These are phyloP conservation scores for Sanghuangporus sanghuang DNA, from an alignment of 1,284 basidiomycete species.

Conservation along the genomic window DNA sequence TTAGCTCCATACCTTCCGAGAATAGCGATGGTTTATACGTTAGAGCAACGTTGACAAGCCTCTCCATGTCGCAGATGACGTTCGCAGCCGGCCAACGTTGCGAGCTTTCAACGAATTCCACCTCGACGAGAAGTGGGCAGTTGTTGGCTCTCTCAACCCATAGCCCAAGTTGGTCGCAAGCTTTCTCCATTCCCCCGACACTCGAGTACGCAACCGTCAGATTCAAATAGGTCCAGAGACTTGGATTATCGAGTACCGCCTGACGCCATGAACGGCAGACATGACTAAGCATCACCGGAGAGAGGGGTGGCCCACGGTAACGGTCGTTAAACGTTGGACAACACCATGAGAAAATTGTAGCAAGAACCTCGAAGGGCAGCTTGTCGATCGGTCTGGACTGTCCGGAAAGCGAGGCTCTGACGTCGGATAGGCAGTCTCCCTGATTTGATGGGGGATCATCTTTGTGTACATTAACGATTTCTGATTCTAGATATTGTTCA, in stretches of 20 bases:
- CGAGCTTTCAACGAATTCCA: not conserved
- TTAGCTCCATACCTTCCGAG: not conserved
- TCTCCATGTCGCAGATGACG: not conserved
- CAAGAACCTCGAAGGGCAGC: not conserved
- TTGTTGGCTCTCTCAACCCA: not conserved
- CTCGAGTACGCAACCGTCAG: not conserved
- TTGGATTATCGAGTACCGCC: not conserved
- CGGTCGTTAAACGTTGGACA: not conserved
- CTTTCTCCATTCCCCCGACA: not conserved
- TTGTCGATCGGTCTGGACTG: not conserved
- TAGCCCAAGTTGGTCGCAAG: not conserved
- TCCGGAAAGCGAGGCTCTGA: not conserved
- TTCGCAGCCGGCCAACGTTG: not conserved
- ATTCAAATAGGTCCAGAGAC: conserved; percentile 4
- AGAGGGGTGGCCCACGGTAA: not conserved
- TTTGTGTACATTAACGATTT: not conserved
- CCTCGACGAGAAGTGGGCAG: not conserved
- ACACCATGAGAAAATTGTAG: not conserved
- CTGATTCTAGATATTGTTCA: not conserved
- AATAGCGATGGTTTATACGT: not conserved
- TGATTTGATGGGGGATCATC: not conserved
- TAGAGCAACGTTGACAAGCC: not conserved
- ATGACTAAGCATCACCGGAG: not conserved
- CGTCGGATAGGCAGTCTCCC: not conserved
- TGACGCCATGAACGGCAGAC: not conserved